Evolutionary conservation across 768 basidiomycete genomes (phyloP), one percentile per base, ranked within the genome.

Genomic region (Inosperma sp.): DNA sequence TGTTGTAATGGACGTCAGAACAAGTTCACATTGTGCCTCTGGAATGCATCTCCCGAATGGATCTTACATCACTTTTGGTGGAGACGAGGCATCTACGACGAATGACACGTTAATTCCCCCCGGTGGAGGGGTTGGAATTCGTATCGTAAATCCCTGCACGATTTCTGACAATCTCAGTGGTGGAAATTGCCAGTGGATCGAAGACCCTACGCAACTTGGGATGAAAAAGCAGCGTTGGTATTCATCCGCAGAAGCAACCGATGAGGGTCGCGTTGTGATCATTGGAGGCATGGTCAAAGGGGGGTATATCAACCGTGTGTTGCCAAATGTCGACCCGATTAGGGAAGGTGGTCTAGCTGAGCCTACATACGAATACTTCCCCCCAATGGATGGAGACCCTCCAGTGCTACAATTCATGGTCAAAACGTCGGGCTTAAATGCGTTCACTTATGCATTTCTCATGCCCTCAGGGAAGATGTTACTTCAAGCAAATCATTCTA

Each of bases 1-100:
- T n/a, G 72, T 72, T 19, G 65, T 81, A 0, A 88, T 93, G 82
- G 85, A 88, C 41, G 73, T 90, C 9, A 56, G 59, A 30, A 85
- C 85, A 16, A 91, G 90, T 61, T 69, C 78, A 3, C 91, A 91
- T 70, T 92, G 88, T 58, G 79, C 88, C 12, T 88, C 84, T 2
- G 88, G 88, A 37, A 81, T 84, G 79, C 86, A 88, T 62, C 72
- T 89, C 1, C 87, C 88, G 6, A 89, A 89, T 51, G 86, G 85
- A 26, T 86, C 86, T 1, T 89, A 71, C 51, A 77, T 71, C 5
- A 79, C 85, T 0, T 84, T 90, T 54, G 88, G 88, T 53, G 88
- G 88, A 7, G 90, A 91, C 60, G 78, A 79, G 19, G 88, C 88
- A 17, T 71, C 89, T 17, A 81, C 80, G 17, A 79, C 76, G 3